Evolutionary conservation across 1,284 basidiomycete species (phyloP), one percentile per base, ranked within the genome.

Genomic region (Trametes versicolor): DNA sequence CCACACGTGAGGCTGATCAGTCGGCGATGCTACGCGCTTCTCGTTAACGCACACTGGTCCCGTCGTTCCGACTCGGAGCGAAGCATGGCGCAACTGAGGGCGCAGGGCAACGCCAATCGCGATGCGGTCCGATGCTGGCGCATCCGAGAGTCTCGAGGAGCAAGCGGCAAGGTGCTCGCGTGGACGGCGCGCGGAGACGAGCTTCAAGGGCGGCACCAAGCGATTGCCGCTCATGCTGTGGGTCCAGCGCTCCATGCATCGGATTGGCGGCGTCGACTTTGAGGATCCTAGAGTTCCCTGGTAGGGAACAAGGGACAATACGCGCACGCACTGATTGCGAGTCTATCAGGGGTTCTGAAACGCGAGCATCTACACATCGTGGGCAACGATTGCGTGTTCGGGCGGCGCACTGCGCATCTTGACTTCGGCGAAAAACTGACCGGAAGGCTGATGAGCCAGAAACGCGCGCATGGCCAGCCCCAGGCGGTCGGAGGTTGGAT

Each of bases 61-160:
- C 39, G 53, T 58, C 57, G 60, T 34, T 66, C 65, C 65, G 65
- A 64, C 17, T 62, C 66, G 62, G 66, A 64, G 63, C 66, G 66
- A 53, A 47, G 39, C 36, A 58, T 55, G 29, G 54, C 59, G 58
- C 54, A 37, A 57, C 52, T 23, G 9, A 47, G 39, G 15, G 51
- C 60, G 50, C 39, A 41, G 17, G 21, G 58, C 23, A 2, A 34
- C 8, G 50, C 25, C 4, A 19, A 7, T 34, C 15, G 6, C 48
- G 48, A 15, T 17, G 15, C 3, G 13, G 15, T 29, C 27, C 45
- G 25, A 12, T 10, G 45, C 45, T 25, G 13, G 10, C 10, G 48
- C 15, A 49, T 49, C 48, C 48, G 48, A 49, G 27, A 29, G 5
- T 17, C 52, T 54, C 59, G 52, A 51, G 27, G 21, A 12, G 12